Conservation (phyloP, 768 basidiomycete species). For the Neoboletus subvelutipes region DNA sequence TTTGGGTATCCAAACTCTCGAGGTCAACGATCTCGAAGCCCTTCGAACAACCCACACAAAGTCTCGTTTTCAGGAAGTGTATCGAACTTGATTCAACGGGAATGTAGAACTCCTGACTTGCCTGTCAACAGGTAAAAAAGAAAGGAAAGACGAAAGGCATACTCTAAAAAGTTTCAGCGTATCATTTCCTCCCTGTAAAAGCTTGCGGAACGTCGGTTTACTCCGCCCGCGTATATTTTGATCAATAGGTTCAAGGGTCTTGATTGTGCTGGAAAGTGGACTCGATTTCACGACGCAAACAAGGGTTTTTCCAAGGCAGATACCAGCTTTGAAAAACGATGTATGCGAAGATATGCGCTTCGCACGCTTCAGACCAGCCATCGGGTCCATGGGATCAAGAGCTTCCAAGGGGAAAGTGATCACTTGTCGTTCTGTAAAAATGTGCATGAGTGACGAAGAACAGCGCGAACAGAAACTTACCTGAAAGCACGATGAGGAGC, state of each 20-base stretch:
- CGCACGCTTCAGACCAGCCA: conserved; percentile 87
- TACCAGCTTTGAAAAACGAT: conserved; percentile 96
- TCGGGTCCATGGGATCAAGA: conserved; percentile 85
- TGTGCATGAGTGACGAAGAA: not conserved
- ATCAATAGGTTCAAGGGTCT: conserved; percentile 95
- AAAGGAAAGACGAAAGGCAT: conserved; percentile 12
- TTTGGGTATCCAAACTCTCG: conserved; percentile 95
- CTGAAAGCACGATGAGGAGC: conserved; percentile 97
- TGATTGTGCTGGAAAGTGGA: conserved; percentile 94
- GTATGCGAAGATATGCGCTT: conserved; percentile 96
- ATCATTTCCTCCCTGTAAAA: conserved; percentile 93
- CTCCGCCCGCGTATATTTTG: conserved; percentile 73
- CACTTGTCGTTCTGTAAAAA: conserved; percentile 79
- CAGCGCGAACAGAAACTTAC: conserved; percentile 39
- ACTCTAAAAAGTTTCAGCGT: conserved; percentile 91
- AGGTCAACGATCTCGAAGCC: conserved; percentile 99
- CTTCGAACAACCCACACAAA: conserved; percentile 95
- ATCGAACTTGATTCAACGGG: conserved; percentile 96
- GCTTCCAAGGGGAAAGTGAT: conserved; percentile 95
- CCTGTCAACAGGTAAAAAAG: not conserved
- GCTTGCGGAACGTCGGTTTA: conserved; percentile 92
- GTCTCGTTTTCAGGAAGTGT: conserved; percentile 94
- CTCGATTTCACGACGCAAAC: conserved; percentile 98
- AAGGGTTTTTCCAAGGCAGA: conserved; percentile 85
- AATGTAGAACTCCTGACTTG: conserved; percentile 90